phyloP scores from a whole-genome alignment of 225 moss, liverwort and hornwort genomes.

The Sphagnum contortum region DNA sequence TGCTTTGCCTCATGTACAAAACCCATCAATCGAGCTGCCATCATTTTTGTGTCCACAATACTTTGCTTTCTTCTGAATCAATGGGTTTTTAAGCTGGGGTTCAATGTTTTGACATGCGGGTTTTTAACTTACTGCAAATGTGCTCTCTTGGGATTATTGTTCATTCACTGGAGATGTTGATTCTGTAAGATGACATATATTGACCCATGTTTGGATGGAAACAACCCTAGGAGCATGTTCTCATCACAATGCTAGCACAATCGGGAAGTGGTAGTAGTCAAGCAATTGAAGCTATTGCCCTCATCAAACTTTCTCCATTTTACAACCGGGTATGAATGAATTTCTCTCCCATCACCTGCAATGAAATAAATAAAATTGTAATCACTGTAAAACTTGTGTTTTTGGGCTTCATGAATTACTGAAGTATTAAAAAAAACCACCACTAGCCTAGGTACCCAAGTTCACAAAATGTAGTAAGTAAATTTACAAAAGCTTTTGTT shows the following conservation, averaged over 20 bases:
- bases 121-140: background rate
- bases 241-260: slow-evolving; percentile 58
- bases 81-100: background rate
- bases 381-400: background rate
- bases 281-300: slow-evolving; percentile 55
- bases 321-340: slow-evolving; percentile 35
- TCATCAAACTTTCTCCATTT: slow-evolving; percentile 56
- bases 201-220: too few relatives aligned
- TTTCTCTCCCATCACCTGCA: background rate
- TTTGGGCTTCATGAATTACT: background rate
- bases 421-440: background rate
- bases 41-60: too few relatives aligned
- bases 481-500: too few relatives aligned
- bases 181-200: background rate
- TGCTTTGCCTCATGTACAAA: background rate
- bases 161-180: slow-evolving; percentile 3
- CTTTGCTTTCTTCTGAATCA: too few relatives aligned
- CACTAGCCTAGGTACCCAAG: too few relatives aligned
- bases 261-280: slow-evolving; percentile 57
- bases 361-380: too few relatives aligned
- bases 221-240: slow-evolving; percentile 56
- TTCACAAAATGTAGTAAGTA: too few relatives aligned
- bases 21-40: too few relatives aligned
- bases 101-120: background rate
- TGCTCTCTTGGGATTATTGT: too few relatives aligned